Conservation (phyloP, 306 rosid genomes). For the Albizia julibrissin region DNA sequence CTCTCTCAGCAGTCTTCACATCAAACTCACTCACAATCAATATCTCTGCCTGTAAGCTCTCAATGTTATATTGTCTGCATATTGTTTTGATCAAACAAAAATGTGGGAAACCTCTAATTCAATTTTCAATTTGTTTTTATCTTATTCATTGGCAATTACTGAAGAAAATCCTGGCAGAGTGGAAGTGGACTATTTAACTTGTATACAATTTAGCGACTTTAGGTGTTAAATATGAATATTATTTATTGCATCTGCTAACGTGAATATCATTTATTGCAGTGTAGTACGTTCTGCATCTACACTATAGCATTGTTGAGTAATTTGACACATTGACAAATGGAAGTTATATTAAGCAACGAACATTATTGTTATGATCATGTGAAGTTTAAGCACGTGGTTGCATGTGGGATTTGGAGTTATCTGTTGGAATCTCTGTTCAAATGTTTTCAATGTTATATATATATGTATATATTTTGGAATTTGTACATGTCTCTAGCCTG, state of each 20-base stretch:
- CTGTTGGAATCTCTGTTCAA: neutral
- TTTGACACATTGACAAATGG: neutral
- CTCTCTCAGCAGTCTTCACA: slow-evolving; percentile 36
- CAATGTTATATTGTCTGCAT: neutral
- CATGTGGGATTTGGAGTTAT: neutral
- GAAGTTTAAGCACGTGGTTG: neutral
- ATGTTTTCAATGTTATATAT: neutral
- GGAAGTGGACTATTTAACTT: neutral
- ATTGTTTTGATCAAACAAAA: neutral
- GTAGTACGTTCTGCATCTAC: neutral
- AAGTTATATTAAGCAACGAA: neutral
- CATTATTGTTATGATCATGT: neutral
- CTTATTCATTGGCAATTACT: neutral
- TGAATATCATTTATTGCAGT: neutral
- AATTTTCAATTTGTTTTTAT: neutral
- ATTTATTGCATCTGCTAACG: neutral
- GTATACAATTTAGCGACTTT: neutral
- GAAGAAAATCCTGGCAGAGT: neutral
- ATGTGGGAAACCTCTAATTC: neutral
- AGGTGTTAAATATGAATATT: neutral
- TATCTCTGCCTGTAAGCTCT: slow-evolving; percentile 58
- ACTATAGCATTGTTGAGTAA: neutral
- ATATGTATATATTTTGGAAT: neutral
- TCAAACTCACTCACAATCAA: slow-evolving; percentile 42
- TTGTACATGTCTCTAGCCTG: neutral